These are phyloP conservation scores for Linnemannia elongata DNA, from an alignment of 192 early-diverging fungal genomes.

Conservation along the genomic window DNA sequence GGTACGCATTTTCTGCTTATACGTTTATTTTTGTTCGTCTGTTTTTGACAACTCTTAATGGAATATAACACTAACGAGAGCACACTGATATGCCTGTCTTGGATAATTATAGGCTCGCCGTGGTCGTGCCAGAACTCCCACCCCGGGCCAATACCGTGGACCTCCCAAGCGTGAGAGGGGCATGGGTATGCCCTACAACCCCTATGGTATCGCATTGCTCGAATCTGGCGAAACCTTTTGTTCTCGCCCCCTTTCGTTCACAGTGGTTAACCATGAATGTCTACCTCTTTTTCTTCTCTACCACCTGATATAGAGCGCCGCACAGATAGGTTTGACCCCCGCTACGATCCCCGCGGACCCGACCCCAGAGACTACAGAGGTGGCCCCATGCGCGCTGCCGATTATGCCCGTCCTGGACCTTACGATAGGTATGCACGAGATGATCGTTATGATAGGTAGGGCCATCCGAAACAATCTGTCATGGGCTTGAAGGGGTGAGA, in stretches of 20 bases:
- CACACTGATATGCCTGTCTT: not conserved
- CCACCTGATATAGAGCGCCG: constrained; percentile 32
- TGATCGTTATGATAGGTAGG: constrained; percentile 40
- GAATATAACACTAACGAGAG: not conserved
- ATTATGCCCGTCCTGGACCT: constrained; percentile 50
- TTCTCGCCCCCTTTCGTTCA: constrained; percentile 25
- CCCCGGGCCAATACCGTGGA: constrained; percentile 84
- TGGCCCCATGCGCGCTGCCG: constrained; percentile 37
- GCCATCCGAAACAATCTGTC: constrained; percentile 35
- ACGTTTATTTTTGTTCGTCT: not conserved
- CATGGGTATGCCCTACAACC: constrained; percentile 47
- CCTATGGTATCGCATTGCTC: constrained; percentile 31
- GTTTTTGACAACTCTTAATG: not conserved
- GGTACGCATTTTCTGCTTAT: constrained; percentile 41
- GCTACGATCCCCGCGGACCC: constrained; percentile 59
- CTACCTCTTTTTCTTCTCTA: not conserved
- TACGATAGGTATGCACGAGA: constrained; percentile 51
- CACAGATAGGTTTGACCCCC: constrained; percentile 62
- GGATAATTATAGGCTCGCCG: constrained; percentile 71
- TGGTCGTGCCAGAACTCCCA: constrained; percentile 77
- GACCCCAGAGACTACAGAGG: constrained; percentile 57
- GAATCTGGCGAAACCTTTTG: constrained; percentile 31
- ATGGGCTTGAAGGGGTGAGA: constrained; percentile 19
- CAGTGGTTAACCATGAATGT: not conserved
- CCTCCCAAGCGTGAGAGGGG: constrained; percentile 73